These are phyloP conservation scores for Neofusicoccum ribis DNA, from an alignment of 2,329 filamentous ascomycete genomes.

Conservation along the genomic window DNA sequence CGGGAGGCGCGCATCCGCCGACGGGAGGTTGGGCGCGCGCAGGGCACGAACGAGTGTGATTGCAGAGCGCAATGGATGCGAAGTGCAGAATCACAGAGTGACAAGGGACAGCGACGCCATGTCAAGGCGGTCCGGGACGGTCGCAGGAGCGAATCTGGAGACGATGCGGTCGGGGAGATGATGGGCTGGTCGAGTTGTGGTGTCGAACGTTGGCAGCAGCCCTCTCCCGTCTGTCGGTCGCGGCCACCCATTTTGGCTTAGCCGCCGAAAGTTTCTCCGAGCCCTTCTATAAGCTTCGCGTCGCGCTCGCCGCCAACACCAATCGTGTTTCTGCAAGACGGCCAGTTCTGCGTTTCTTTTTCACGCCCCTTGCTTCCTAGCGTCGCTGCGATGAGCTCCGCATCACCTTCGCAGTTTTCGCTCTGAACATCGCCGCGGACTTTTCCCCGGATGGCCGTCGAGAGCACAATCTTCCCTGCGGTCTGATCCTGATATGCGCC, in stretches of 20 bases:
- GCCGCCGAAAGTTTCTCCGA: constrained; percentile 20
- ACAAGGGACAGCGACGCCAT: constrained; percentile 13
- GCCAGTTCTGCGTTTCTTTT: not conserved
- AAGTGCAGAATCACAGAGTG: constrained; percentile 9
- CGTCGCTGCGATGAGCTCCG: constrained; percentile 20
- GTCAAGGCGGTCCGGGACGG: constrained; percentile 13
- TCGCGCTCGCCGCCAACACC: not conserved
- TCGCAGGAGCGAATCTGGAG: constrained; percentile 16
- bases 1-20: constrained; percentile 16
- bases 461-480: constrained; percentile 43
- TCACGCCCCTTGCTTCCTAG: not conserved
- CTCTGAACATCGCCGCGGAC: constrained; percentile 39
- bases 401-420: constrained; percentile 24
- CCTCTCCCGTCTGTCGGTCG: constrained; percentile 6
- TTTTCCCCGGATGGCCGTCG: constrained; percentile 36
- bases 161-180: constrained; percentile 15
- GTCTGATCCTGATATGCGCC: constrained; percentile 29
- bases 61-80: constrained; percentile 19
- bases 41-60: constrained; percentile 19
- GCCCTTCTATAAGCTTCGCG: constrained; percentile 18
- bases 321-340: not conserved
- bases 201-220: constrained; percentile 16
- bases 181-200: constrained; percentile 20
- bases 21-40: constrained; percentile 20
- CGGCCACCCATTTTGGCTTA: constrained; percentile 3